A percentile compares a stretch with the other conserved stretches of the same genome.
phyloP scores from a whole-genome alignment of 495 filamentous ascomycete genomes.

The Penicillium malachiteum region DNA sequence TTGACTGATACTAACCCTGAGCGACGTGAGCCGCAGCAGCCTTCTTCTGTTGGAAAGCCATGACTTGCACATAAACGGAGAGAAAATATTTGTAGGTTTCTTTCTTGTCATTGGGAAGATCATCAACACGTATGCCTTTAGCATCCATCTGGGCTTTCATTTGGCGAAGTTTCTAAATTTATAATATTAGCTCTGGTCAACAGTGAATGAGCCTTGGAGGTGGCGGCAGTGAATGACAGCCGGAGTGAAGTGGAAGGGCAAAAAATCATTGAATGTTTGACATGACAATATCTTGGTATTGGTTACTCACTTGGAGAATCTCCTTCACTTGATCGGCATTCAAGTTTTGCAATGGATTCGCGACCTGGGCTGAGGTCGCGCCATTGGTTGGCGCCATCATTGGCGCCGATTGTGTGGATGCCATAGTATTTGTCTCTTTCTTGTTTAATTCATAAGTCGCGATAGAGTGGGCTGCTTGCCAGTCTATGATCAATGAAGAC shows the following conservation, averaged over 20 bases:
- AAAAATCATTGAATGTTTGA: neutral
- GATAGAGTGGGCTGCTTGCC: conserved; percentile 3
- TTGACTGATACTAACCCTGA: conserved; percentile 42
- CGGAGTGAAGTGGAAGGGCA: conserved; percentile 3
- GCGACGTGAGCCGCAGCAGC: conserved; percentile 44
- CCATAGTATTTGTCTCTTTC: conserved; percentile 50
- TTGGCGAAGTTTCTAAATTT: conserved; percentile 69
- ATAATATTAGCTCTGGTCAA: conserved; percentile 22
- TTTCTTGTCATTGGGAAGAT: conserved; percentile 39
- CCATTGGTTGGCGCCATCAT: conserved; percentile 61
- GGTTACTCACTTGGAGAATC: conserved; percentile 51
- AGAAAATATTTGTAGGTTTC: conserved; percentile 4
- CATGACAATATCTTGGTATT: too few relatives aligned
- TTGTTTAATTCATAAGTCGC: conserved; percentile 33
- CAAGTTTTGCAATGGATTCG: conserved; percentile 37
- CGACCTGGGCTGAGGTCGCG: conserved; percentile 37
- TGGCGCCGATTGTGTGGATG: conserved; percentile 71
- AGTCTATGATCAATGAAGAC: neutral
- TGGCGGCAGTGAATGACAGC: neutral
- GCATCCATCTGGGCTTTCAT: conserved; percentile 36
- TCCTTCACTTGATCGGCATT: conserved; percentile 64
- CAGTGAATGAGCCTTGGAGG: neutral
- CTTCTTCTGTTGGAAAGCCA: conserved; percentile 34
- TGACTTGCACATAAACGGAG: conserved; percentile 43
- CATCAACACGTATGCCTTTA: conserved; percentile 65